Evolutionary conservation across 2,329 filamentous ascomycete species (phyloP).

Genomic region (Zymoseptoria ardabiliae): DNA sequence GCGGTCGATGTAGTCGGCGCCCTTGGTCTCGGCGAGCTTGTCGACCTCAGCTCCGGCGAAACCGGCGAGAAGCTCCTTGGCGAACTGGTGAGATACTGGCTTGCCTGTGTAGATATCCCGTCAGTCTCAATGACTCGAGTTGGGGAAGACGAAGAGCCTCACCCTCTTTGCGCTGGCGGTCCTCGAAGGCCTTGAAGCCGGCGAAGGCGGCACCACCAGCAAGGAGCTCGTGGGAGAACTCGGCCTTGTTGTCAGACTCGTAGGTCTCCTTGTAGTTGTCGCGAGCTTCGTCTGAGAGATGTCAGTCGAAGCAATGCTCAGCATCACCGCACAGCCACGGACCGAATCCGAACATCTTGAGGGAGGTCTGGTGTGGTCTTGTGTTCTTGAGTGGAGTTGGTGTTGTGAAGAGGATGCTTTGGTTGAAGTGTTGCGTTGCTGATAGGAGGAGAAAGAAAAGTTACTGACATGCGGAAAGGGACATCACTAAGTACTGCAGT

Average conservation of each 20-base stretch:
- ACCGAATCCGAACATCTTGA: slow-evolving; percentile 43
- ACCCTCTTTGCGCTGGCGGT: slow-evolving; percentile 61
- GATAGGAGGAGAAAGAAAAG: background rate
- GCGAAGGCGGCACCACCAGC: slow-evolving; percentile 71
- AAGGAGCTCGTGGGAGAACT: slow-evolving; percentile 64
- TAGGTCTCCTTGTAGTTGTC: slow-evolving; percentile 51
- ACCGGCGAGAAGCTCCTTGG: slow-evolving; percentile 69
- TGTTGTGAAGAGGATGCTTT: background rate
- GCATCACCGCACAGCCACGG: background rate
- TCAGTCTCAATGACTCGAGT: slow-evolving; percentile 2
- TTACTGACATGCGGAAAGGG: background rate
- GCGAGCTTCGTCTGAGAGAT: slow-evolving; percentile 43
- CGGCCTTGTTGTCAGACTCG: slow-evolving; percentile 47
- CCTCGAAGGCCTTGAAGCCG: slow-evolving; percentile 73
- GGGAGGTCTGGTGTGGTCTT: slow-evolving; percentile 7
- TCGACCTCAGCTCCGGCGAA: slow-evolving; percentile 69
- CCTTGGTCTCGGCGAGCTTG: slow-evolving; percentile 58
- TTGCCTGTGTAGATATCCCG: slow-evolving; percentile 47
- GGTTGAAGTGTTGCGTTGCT: background rate
- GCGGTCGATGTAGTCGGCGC: slow-evolving; percentile 38
- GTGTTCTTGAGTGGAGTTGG: too few relatives aligned
- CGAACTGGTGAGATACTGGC: slow-evolving; percentile 62
- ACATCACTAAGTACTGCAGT: background rate
- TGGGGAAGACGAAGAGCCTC: slow-evolving; percentile 9
- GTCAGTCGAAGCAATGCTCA: background rate